These are phyloP conservation scores for Anthracocystis panici-leucophaei DNA, from an alignment of 1,284 basidiomycete species.

Conservation along the genomic window DNA sequence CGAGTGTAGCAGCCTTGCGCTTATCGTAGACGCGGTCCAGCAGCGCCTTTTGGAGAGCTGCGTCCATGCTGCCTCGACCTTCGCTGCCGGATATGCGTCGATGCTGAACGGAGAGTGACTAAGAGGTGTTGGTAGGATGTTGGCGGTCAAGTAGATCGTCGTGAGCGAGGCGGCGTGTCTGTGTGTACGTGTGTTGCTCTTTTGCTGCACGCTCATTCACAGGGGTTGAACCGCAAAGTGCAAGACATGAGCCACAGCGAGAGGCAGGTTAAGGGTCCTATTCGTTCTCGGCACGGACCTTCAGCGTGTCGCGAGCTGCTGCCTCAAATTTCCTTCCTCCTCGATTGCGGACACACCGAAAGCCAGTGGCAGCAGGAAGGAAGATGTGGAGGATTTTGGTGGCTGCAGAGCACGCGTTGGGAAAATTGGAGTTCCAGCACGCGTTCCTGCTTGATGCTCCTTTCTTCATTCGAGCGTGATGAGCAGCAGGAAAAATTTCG, in stretches of 20 bases:
- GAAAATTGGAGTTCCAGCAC: neutral
- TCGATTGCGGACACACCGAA: neutral
- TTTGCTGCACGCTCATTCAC: constrained; percentile 2
- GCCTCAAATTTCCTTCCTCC: neutral
- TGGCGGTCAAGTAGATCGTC: neutral
- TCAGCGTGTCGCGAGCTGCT: neutral
- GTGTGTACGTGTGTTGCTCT: neutral
- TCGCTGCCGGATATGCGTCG: neutral
- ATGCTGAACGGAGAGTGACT: neutral
- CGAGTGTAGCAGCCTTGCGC: constrained; percentile 92
- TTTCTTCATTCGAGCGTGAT: neutral
- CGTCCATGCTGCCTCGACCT: constrained; percentile 36
- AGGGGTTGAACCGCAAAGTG: no score
- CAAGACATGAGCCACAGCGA: no score
- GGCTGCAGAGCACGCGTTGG: constrained; percentile 6
- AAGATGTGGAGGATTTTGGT: constrained; percentile 13
- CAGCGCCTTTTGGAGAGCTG: constrained; percentile 67
- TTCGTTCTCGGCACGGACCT: constrained; percentile 6
- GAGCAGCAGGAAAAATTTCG: constrained; percentile 14
- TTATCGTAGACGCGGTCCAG: constrained; percentile 79
- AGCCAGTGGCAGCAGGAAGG: neutral
- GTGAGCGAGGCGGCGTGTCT: neutral
- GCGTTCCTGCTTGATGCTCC: neutral
- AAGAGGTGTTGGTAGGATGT: no score
- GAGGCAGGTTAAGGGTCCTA: neutral